Evolutionary conservation across 306 rosid species (phyloP).

Genomic region (Prunus fruticosa): DNA sequence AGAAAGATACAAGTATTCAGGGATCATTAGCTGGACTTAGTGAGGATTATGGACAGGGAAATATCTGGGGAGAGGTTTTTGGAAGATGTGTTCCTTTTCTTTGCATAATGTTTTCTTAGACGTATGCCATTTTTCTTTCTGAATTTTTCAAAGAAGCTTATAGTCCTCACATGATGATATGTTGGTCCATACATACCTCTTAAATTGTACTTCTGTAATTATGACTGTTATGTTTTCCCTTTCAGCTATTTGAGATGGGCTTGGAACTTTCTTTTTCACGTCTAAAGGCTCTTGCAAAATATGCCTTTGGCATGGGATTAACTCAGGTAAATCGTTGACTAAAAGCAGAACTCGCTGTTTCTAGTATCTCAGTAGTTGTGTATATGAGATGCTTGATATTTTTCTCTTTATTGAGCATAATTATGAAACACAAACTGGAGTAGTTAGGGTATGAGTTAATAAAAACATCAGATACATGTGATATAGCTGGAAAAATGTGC

Average conservation of each 20-base stretch:
- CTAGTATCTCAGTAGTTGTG: not conserved
- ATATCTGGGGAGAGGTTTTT: not conserved
- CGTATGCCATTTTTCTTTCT: not conserved
- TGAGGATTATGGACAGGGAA: not conserved
- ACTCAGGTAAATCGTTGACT: conserved; percentile 69
- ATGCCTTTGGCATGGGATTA: conserved; percentile 95
- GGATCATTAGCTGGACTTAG: not conserved
- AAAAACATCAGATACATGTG: not conserved
- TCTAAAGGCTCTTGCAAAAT: conserved; percentile 95
- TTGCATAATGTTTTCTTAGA: not conserved
- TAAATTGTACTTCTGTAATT: conserved; percentile 9
- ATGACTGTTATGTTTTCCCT: conserved; percentile 27
- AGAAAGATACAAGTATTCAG: not conserved
- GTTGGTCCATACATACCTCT: conserved; percentile 8
- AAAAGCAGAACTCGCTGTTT: not conserved
- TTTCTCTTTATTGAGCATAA: not conserved
- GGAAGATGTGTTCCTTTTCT: not conserved
- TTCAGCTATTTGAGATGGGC: conserved; percentile 99
- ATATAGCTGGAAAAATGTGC: not conserved
- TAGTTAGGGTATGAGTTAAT: not conserved
- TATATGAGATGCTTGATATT: not conserved
- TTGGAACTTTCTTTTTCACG: conserved; percentile 98
- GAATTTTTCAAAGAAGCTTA: not conserved
- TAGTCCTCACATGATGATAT: not conserved
- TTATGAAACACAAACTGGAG: not conserved